Conservation (phyloP, 1,284 basidiomycete species). For the Ustilago curta region DNA sequence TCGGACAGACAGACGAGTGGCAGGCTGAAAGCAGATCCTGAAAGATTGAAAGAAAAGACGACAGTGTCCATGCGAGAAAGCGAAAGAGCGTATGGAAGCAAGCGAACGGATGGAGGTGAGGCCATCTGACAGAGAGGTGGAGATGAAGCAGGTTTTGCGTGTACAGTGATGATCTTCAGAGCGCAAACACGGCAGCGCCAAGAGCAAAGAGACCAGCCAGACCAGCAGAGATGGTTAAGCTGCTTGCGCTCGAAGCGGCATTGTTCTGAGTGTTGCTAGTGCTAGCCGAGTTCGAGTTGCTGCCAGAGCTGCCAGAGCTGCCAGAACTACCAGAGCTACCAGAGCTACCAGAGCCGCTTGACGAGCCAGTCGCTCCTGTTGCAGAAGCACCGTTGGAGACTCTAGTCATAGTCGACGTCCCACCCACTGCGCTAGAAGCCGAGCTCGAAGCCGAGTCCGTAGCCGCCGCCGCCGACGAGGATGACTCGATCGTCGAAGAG, state of each 20-base stretch:
- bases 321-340: constrained; percentile 3
- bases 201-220: constrained; percentile 31
- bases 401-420: constrained; percentile 20
- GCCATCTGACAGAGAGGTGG: not conserved
- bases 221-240: constrained; percentile 19
- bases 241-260: constrained; percentile 22
- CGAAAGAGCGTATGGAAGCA: constrained; percentile 8
- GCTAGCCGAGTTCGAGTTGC: constrained; percentile 2
- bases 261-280: constrained; percentile 23
- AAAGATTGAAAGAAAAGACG: constrained; percentile 8
- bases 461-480: not conserved
- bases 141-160: not conserved
- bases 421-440: not conserved
- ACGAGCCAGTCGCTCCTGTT: constrained; percentile 1
- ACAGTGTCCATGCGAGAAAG: constrained; percentile 42
- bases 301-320: constrained; percentile 11
- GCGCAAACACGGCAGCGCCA: constrained; percentile 26
- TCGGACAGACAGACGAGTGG: not conserved
- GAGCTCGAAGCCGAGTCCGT: not conserved
- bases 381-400: constrained; percentile 10
- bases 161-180: constrained; percentile 8
- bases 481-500: constrained; percentile 10
- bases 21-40: not conserved
- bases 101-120: too few species aligned
- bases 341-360: constrained; percentile 1